A percentile compares a stretch with the other conserved stretches of the same genome.
Evolutionary conservation across 805 yeast genomes (phyloP).

Genomic region (Saccharomyces mikatae): DNA sequence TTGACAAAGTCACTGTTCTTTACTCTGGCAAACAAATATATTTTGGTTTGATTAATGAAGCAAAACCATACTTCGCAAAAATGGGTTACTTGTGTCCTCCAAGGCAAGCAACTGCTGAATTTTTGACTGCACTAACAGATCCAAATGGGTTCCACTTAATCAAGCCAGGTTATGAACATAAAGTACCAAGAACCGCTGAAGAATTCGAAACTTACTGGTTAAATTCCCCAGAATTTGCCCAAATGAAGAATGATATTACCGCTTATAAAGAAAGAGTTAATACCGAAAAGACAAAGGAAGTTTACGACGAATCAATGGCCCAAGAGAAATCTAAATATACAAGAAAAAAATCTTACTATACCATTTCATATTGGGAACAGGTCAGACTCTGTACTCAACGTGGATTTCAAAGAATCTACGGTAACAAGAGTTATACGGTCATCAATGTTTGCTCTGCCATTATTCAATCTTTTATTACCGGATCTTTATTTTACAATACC

Average conservation of each 20-base stretch:
- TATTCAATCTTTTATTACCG: constrained; percentile 51
- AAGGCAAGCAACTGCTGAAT: constrained; percentile 57
- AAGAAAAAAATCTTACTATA: constrained; percentile 19
- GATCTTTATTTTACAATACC: constrained; percentile 53
- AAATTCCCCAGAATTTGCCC: constrained; percentile 33
- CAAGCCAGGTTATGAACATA: constrained; percentile 38
- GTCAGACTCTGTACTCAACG: constrained; percentile 41
- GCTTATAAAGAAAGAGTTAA: constrained; percentile 21
- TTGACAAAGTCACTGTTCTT: constrained; percentile 46
- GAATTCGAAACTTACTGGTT: constrained; percentile 45
- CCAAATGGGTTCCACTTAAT: constrained; percentile 37
- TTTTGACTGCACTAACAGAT: constrained; percentile 52
- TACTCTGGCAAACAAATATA: constrained; percentile 50
- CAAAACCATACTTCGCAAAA: constrained; percentile 43
- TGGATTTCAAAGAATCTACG: constrained; percentile 46
- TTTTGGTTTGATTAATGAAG: constrained; percentile 43
- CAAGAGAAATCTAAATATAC: constrained; percentile 25
- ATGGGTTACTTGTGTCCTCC: constrained; percentile 53
- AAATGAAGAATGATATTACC: constrained; percentile 39
- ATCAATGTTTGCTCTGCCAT: constrained; percentile 29
- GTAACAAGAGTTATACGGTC: constrained; percentile 46
- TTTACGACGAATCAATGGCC: constrained; percentile 24
- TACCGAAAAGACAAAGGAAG: constrained; percentile 30
- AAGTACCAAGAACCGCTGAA: constrained; percentile 48
- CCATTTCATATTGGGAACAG: constrained; percentile 36